phyloP scores from a whole-genome alignment of 78 protist genomes.

The Chrysochromulina parva region DNA sequence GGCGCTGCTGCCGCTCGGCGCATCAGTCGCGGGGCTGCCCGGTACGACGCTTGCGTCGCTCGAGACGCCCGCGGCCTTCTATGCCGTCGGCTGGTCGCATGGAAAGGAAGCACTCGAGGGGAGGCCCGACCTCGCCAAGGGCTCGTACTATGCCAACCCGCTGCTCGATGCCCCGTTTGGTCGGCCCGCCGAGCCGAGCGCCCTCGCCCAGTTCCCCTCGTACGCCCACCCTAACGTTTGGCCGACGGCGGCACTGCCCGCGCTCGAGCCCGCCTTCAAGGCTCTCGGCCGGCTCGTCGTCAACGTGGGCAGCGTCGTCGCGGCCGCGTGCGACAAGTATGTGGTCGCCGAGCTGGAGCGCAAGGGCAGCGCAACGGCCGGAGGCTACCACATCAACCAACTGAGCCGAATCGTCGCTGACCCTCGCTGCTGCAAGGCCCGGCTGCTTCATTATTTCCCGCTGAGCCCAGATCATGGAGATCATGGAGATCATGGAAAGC shows the following conservation, averaged over 20 bases:
- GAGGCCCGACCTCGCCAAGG: constrained; percentile 19
- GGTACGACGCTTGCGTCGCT: neutral
- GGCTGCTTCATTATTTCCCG: constrained; percentile 30
- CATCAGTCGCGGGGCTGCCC: neutral
- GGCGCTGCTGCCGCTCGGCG: neutral
- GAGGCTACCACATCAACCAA: too few relatives aligned
- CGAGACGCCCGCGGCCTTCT: neutral
- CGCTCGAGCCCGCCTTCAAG: constrained; percentile 11
- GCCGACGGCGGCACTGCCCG: neutral
- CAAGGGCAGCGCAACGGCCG: too few relatives aligned
- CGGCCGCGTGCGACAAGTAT: neutral
- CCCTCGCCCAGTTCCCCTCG: neutral
- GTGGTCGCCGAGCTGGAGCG: neutral
- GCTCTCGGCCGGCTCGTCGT: neutral
- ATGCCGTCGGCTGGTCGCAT: constrained; percentile 34
- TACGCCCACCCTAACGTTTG: constrained; percentile 5
- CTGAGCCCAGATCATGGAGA: neutral
- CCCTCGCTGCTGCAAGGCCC: neutral
- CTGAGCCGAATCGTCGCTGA: neutral
- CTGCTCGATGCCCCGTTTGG: neutral
- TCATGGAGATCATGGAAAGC: too few relatives aligned
- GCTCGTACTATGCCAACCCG: constrained; percentile 33
- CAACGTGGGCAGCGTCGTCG: neutral
- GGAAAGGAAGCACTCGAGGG: constrained; percentile 7
- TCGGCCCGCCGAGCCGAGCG: neutral